Evolutionary conservation across 1,139 yeast genomes (phyloP), one percentile per base, ranked within the genome.

Genomic region (Yamadazyma blattariae): DNA sequence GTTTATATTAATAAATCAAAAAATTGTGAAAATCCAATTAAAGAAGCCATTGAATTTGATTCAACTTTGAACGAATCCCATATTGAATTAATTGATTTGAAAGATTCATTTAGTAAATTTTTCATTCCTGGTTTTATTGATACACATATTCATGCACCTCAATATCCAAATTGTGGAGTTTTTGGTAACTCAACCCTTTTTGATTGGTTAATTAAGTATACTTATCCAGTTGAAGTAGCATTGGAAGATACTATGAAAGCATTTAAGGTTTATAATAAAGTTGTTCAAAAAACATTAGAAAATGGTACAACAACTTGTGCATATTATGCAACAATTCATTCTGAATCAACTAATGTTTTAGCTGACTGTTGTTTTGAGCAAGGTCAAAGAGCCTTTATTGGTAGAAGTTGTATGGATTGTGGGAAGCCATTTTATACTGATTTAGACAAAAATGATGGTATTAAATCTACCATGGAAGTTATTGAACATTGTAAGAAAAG

Each of bases 101-200:
- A 25, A 7, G 20, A 32, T 14, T 37, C 61, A 11, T 54, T 57
- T 25, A 32, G 29, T 12, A 61, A 71, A 35, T 89, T 90, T 56
- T 77, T 83, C 50, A 78, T 87, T 50, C 98, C 98, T 0, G 98
- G 98, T 1, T 89, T 92, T 50, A 67, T 92, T 11, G 98, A 92
- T 53, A 89, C 97, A 2, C 98, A 92, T 55, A 88, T 89, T 41
- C 98, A 92, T 57, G 97, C 97, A 0, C 84, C 97, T 4, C 98
- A 92, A 61, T 92, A 79, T 56, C 97, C 97, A n/a, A 92, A 92
- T 57, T 72, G 78, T 33, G 97, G 97, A 1, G 78, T 92, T 27
- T 94, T 95, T 42, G 89, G 95, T 31, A 86, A 83, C 42, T 68
- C 86, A 1, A 94, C 95, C 1, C 67, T 92, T 34, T 67, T 92